These are phyloP conservation scores for Angophora floribunda DNA, from an alignment of 345 rosid genomes.

Conservation along the genomic window DNA sequence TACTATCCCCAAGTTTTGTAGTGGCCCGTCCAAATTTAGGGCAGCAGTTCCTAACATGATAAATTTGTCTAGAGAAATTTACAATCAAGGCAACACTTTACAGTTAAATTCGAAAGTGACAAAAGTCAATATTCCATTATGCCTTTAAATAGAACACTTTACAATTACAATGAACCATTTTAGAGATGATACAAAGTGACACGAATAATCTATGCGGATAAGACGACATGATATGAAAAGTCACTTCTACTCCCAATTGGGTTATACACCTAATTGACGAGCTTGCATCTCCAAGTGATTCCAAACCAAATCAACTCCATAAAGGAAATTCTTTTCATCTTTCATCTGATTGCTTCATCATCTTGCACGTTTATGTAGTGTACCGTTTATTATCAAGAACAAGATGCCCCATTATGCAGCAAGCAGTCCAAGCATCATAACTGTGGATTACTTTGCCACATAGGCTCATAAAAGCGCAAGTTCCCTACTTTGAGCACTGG, in stretches of 20 bases:
- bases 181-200: neutral
- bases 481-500: neutral
- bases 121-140: accelerated
- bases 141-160: neutral
- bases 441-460: neutral
- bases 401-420: neutral
- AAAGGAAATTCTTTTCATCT: neutral
- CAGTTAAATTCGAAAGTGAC: neutral
- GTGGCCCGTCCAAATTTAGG: neutral
- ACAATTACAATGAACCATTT: neutral
- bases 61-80: neutral
- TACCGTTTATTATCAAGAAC: neutral
- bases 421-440: neutral
- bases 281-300: neutral
- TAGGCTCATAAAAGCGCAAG: neutral
- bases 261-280: neutral
- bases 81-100: neutral
- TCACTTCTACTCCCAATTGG: neutral
- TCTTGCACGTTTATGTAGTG: neutral
- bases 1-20: neutral
- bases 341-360: neutral
- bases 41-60: neutral
- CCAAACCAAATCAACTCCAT: neutral
- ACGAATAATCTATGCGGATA: neutral
- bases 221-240: neutral